Base-by-base conservation (phyloP, 192 early-diverging fungal species). In the Radiomyces spectabilis region DNA sequence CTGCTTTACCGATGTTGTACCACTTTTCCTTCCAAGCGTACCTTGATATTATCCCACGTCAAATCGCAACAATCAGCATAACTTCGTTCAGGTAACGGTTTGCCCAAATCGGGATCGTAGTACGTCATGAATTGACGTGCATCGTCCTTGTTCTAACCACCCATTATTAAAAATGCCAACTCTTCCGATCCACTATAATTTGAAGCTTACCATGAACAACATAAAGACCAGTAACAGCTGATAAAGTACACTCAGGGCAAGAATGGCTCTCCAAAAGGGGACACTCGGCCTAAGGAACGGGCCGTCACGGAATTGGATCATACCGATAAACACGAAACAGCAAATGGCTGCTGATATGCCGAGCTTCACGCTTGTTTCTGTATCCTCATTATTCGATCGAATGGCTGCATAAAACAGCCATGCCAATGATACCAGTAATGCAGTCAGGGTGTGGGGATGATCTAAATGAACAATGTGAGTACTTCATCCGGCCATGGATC, bases 221-320 rank as follows among this genome's bases (percentile, higher is more conserved):
- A 94, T 48, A 61, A 94, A 92, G 16, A 95, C 88, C 42, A 98
- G 71, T 49, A 88, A 79, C 65, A 95, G 80, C 66, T 93, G 86
- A 51, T 98, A 98, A 24, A 88, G 62, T 3, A 98, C 87, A 26
- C 88, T 88, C 9, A 91, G 54, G 9, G 85, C 85, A 34, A 98
- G 66, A 7, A 98, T 86, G 29, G 82, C 78, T 27, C 95, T 76
- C 95, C 95, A 98, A 49, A 98, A 79, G 5, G 88, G 92, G 19
- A 90, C 88, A 59, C 95, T 93, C 5, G 95, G 95, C 38, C 93
- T 73, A 35, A 98, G 78, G 55, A 98, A 92, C 7, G 93, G 93
- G 16, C 95, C 93, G 65, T 98, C 93, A 9, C 88, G 77, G 66
- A 98, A 95, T 65, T 92, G 81, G 5, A 95, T 71, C 65, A 94